Base-by-base conservation (phyloP, 2,329 filamentous ascomycete species). In the Neoascochyta sp. region DNA sequence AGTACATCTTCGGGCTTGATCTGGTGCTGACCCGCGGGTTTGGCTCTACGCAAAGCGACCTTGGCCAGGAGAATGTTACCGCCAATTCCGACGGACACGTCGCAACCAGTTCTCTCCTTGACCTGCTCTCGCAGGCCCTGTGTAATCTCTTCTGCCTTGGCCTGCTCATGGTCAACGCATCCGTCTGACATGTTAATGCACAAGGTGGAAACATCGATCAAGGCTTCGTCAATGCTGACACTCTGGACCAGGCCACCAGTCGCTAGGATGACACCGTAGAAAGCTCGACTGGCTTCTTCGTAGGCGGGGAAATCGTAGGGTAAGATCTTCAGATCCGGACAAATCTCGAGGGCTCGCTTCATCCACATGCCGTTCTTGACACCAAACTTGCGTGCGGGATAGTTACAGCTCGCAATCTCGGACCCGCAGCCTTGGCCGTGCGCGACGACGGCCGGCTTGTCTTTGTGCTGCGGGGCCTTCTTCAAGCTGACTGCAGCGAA, bases 301-400 rank as follows among this genome's bases (percentile, higher is more conserved):
- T 98, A 98, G 0, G 81, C 90, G 2, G 85, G 82, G 54, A 96
- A 98, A 54, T 98, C 89, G 50, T 98, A 98, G 0, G 89, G 86
- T n/a, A 98, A 59, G 2, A 96, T 81, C 47, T 93, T 88, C 11
- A 98, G 69, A 13, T 87, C 78, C 1, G 90, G 82, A 54, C 88
- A 98, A 11, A 92, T 62, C 45, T 92, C 82, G 36, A 83, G 71
- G 0, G 92, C 92, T 18, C 76, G 74, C 58, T 90, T 93, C 90
- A 98, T 96, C 92, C 93, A 98, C 92, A 96, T 98, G 20, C 93
- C 93, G 48, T 98, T 98, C 57, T 89, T 95, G 32, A 98, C 74
- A 1, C 90, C 90, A 48, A 81, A 92, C 17, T 77, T 74, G 20
- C 92, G 79, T 5, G 93, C 92, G 12, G 83, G 80, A 57, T 98